phyloP scores from a whole-genome alignment of 208 protist species.

The Trichomonas gallinae region DNA sequence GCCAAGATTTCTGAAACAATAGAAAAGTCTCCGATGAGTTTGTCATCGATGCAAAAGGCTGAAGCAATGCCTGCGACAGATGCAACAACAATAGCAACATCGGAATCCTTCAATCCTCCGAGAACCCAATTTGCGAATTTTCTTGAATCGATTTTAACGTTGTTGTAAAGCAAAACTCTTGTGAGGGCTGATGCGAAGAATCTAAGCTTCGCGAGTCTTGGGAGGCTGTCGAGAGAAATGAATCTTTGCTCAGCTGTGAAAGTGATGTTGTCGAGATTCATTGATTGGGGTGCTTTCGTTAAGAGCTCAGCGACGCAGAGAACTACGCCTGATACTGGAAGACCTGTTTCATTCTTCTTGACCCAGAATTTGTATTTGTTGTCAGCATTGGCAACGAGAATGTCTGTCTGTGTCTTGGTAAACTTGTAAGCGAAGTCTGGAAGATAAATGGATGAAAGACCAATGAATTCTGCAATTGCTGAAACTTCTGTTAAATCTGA shows the following conservation, averaged over 20 bases:
- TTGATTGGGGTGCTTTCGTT: not conserved
- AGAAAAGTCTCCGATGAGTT: not conserved
- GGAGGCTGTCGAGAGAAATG: not conserved
- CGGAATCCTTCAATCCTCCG: not conserved
- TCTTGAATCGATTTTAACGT: not conserved
- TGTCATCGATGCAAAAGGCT: not conserved
- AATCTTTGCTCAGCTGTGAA: not conserved
- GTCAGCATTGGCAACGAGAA: not conserved
- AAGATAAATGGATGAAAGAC: not conserved
- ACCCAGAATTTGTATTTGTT: not conserved
- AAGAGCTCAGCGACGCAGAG: not conserved
- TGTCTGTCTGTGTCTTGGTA: not conserved
- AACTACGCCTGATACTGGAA: not conserved
- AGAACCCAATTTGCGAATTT: not conserved
- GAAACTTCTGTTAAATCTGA: not conserved
- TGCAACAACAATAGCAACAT: not conserved
- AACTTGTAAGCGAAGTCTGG: not conserved
- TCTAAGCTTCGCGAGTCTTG: not conserved
- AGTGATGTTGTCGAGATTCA: not conserved
- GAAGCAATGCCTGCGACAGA: not conserved
- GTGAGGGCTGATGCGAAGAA: not conserved
- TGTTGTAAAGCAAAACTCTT: not conserved
- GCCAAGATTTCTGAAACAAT: not conserved
- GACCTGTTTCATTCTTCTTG: not conserved
- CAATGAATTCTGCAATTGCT: not conserved